A percentile compares a stretch with the other conserved stretches of the same genome.
Evolutionary conservation across 345 rosid species (phyloP).

Genomic region (Syzygium jambos): DNA sequence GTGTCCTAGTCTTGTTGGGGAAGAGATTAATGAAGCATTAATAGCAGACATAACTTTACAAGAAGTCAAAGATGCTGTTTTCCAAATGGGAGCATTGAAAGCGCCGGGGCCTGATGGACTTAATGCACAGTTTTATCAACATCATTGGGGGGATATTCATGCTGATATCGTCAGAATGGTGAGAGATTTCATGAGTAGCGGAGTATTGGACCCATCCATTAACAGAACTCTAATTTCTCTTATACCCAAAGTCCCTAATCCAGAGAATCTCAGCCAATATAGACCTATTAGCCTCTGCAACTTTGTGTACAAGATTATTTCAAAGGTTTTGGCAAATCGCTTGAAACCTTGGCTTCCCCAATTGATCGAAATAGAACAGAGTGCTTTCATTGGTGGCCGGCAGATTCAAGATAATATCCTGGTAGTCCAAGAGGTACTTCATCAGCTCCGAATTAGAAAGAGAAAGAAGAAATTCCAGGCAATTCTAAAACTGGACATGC

Average conservation of each 20-base stretch:
- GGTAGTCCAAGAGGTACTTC: not conserved
- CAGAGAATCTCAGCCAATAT: fast-evolving
- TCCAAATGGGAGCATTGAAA: too few relatives aligned
- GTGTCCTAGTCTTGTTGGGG: too few relatives aligned
- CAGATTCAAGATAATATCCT: not conserved
- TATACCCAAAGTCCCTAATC: too few relatives aligned
- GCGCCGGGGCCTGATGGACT: too few relatives aligned
- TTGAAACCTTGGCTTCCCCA: not conserved
- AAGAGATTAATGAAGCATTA: too few relatives aligned
- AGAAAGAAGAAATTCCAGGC: not conserved
- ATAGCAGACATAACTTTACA: too few relatives aligned
- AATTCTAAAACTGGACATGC: not conserved
- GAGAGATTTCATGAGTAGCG: too few relatives aligned
- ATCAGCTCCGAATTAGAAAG: not conserved
- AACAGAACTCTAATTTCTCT: not conserved
- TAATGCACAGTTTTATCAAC: too few relatives aligned
- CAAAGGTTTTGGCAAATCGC: not conserved
- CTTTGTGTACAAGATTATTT: not conserved
- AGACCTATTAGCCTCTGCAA: not conserved
- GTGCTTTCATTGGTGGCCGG: not conserved
- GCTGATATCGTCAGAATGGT: too few relatives aligned
- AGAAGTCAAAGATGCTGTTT: too few relatives aligned
- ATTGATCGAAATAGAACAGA: fast-evolving
- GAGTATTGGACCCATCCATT: not conserved
- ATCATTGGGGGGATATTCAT: too few relatives aligned